Evolutionary conservation across 352 stramenopile genomes (phyloP).

Genomic region (Phytopythium helicoides): DNA sequence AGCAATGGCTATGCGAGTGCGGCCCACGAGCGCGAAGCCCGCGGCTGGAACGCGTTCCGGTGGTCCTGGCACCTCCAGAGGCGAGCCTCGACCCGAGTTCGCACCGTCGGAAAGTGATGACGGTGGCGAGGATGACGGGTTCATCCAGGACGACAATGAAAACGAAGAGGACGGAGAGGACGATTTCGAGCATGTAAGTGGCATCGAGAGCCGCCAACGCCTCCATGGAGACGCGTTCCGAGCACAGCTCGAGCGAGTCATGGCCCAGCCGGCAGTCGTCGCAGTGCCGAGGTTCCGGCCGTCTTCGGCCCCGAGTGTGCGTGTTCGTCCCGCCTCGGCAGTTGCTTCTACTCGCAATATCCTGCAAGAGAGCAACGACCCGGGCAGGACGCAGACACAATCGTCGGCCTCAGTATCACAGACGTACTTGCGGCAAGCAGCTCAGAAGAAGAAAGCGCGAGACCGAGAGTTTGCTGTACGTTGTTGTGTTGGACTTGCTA

Average conservation of each 20-base stretch:
- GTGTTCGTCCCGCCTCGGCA: constrained; percentile 14
- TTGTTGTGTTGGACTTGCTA: neutral
- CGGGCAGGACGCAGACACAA: constrained; percentile 7
- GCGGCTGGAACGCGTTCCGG: constrained; percentile 8
- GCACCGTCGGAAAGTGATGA: constrained; percentile 17
- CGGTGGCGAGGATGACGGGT: constrained; percentile 20
- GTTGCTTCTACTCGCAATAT: neutral
- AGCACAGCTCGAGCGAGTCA: neutral
- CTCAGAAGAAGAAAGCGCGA: constrained; percentile 64
- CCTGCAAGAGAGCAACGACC: constrained; percentile 12
- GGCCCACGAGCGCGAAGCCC: constrained; percentile 53
- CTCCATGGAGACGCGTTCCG: neutral
- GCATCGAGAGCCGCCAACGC: neutral
- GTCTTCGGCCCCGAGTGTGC: constrained; percentile 50
- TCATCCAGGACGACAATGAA: constrained; percentile 35
- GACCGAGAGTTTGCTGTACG: constrained; percentile 67
- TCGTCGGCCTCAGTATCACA: constrained; percentile 47
- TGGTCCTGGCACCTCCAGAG: neutral
- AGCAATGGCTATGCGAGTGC: constrained; percentile 14
- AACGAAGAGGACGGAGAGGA: constrained; percentile 23
- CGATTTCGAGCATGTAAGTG: constrained; percentile 12
- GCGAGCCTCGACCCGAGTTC: constrained; percentile 8
- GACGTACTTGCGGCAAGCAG: constrained; percentile 47
- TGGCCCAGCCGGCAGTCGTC: constrained; percentile 3
- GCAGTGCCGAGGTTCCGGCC: constrained; percentile 35